Percentiles rank a stretch among this genome's conserved stretches.
Conservation (phyloP, 768 basidiomycete genomes). For the Rhodotorula graminis region DNA sequence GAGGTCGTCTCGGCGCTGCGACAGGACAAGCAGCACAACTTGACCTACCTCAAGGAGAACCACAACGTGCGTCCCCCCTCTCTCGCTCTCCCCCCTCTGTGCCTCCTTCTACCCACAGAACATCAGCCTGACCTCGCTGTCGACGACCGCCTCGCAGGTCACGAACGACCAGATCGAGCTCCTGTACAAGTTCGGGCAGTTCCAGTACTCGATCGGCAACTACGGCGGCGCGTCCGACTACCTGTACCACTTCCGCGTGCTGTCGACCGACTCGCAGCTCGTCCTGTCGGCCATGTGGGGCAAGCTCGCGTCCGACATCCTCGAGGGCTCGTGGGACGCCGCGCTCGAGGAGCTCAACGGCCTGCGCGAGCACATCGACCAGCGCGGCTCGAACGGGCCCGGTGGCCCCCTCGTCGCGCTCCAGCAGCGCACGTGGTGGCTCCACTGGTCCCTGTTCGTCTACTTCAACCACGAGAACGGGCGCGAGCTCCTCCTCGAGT, state of each 20-base stretch:
- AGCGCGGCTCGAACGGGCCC: conserved; percentile 51
- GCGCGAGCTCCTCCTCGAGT: conserved; percentile 85
- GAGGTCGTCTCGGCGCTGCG: conserved; percentile 90
- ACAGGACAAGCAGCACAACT: conserved; percentile 94
- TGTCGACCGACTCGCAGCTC: conserved; percentile 87
- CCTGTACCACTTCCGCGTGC: conserved; percentile 95
- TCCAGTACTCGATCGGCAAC: conserved; percentile 97
- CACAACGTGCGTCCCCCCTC: conserved; percentile 59
- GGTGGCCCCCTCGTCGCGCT: conserved; percentile 68
- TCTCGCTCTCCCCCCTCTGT: not conserved
- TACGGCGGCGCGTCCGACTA: conserved; percentile 96
- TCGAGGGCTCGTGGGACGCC: conserved; percentile 90
- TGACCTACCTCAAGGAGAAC: conserved; percentile 88
- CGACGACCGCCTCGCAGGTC: conserved; percentile 56
- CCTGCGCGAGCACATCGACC: conserved; percentile 86
- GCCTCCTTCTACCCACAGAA: too few relatives aligned
- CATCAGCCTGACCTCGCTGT: too few relatives aligned
- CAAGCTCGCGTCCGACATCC: conserved; percentile 92
- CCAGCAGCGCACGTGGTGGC: conserved; percentile 90
- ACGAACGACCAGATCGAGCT: conserved; percentile 91
- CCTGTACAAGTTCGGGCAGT: conserved; percentile 95
- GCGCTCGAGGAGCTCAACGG: conserved; percentile 92
- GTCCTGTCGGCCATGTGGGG: conserved; percentile 98
- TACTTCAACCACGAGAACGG: conserved; percentile 96
- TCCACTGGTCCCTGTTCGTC: conserved; percentile 97